Percentiles rank a stretch among this genome's conserved stretches.
These are phyloP conservation scores for Cladosporium halotolerans DNA, from an alignment of 2,329 filamentous ascomycete genomes.

Conservation along the genomic window DNA sequence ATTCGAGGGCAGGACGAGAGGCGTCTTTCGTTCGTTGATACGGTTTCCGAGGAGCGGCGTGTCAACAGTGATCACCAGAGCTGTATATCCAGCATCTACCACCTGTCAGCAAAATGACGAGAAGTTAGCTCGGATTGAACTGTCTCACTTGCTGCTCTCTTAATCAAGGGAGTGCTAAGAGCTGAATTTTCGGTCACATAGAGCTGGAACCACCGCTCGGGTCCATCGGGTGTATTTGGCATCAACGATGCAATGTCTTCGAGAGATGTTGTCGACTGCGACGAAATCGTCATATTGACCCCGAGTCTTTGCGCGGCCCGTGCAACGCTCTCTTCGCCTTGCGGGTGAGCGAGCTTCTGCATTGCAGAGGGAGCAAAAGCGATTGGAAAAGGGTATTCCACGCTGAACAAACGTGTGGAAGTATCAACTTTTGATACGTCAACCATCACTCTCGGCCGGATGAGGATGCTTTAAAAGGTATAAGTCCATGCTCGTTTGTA, in stretches of 20 bases:
- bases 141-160: slow-evolving; percentile 1
- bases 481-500: too few species aligned
- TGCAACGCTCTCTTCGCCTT: slow-evolving; percentile 27
- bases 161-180: slow-evolving; percentile 39
- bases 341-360: slow-evolving; percentile 24
- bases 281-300: slow-evolving; percentile 25
- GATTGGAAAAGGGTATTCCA: slow-evolving; percentile 20
- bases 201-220: slow-evolving; percentile 36
- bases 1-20: slow-evolving; percentile 11
- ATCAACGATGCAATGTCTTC: slow-evolving; percentile 50
- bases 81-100: not conserved
- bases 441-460: slow-evolving; percentile 21
- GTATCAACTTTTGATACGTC: slow-evolving; percentile 20
- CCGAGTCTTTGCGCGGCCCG: slow-evolving; percentile 20
- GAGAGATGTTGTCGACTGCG: slow-evolving; percentile 39
- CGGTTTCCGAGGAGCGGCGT: slow-evolving; percentile 25
- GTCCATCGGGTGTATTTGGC: slow-evolving; percentile 12
- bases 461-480: not conserved
- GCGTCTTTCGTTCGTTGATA: slow-evolving; percentile 25
- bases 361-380: slow-evolving; percentile 28
- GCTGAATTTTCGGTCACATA: slow-evolving; percentile 50
- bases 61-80: slow-evolving; percentile 4
- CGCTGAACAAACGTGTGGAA: slow-evolving; percentile 18
- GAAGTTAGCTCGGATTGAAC: not conserved
- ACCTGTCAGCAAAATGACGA: not conserved